Base-by-base conservation (phyloP, 345 rosid species). In the Toxicodendron radicans region DNA sequence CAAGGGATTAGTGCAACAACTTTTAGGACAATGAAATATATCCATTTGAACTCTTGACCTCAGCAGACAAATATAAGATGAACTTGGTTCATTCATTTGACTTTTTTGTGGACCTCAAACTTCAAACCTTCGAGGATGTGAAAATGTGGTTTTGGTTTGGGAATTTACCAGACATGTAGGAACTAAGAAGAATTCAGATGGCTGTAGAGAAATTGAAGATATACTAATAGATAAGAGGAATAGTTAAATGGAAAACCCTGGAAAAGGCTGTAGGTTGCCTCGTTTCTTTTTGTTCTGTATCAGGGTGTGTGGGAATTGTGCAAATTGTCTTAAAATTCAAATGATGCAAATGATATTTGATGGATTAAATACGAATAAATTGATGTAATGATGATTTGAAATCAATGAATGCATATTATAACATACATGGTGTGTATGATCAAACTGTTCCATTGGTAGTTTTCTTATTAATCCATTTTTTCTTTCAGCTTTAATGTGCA, bases 141-240 rank as follows among this genome's bases (percentile, higher is more conserved):
- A 20, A 32, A 23, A 49, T n/a, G 56, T 30, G 6, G 12, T 27
- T 66, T 30, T 24, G 41, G 38, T 46, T 5, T 66, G 14, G 23
- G 18, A 46, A 46, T 51, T 46, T 7, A 23, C 27, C 13, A 10
- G 20, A 27, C 56, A 12, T 13, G 38, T 46, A 14, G 52, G 32
- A n/a, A 10, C 0, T 12, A 41, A 12, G 21, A 56, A 69, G 30
- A 54, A n/a, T 32, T 38, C 51, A 53, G 5, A 20, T 12, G 8
- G 73, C 46, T 33, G 14, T 33, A 5, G 48, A 52, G 61, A 68
- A 66, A 53, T 53, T 68, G 72, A 53, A 56, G 13, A 21, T 23
- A 69, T 56, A 1, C 1, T 2, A 17, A 70, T 35, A 56, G 51
- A 16, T 13, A 5, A 43, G 30, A 21, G 20, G 33, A 69, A 38